phyloP scores from a whole-genome alignment of 2,329 filamentous ascomycete genomes.

The Alternaria burnsii region DNA sequence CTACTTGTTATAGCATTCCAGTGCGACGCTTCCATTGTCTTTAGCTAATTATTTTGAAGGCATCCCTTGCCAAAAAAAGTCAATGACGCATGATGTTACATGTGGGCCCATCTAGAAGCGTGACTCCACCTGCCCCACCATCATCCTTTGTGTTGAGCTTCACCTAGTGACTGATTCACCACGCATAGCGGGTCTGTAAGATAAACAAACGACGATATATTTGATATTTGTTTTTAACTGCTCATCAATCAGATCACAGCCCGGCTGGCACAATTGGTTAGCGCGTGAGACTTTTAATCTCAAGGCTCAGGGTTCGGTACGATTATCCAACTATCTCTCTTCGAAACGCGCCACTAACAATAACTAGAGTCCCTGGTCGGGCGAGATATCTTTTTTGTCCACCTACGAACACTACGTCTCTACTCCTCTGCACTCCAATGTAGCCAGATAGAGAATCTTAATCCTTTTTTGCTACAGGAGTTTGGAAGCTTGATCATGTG shows the following conservation, averaged over 20 bases:
- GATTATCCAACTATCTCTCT: no score
- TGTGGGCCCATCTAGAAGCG: not conserved
- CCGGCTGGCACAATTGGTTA: slow-evolving; percentile 26
- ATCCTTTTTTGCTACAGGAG: no score
- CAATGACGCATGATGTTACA: not conserved
- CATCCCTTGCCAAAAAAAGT: not conserved
- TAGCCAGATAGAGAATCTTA: no score
- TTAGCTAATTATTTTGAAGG: not conserved
- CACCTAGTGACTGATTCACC: no score
- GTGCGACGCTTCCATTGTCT: not conserved
- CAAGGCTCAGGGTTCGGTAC: slow-evolving; percentile 36
- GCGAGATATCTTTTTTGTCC: no score
- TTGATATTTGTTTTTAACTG: not conserved
- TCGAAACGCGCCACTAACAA: not conserved
- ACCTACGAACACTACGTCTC: no score
- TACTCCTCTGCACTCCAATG: no score
- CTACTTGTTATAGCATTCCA: not conserved
- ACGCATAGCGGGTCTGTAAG: no score
- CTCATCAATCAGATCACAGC: slow-evolving; percentile 6
- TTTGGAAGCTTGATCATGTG: no score
- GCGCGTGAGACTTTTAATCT: slow-evolving; percentile 43
- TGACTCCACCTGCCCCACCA: not conserved
- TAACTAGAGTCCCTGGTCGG: slow-evolving; percentile 30
- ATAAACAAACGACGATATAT: no score
- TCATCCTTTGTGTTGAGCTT: not conserved